Evolutionary conservation across 139 green algal species (phyloP), one percentile per base, ranked within the genome.

Genomic region (Diplosphaera chodatii): DNA sequence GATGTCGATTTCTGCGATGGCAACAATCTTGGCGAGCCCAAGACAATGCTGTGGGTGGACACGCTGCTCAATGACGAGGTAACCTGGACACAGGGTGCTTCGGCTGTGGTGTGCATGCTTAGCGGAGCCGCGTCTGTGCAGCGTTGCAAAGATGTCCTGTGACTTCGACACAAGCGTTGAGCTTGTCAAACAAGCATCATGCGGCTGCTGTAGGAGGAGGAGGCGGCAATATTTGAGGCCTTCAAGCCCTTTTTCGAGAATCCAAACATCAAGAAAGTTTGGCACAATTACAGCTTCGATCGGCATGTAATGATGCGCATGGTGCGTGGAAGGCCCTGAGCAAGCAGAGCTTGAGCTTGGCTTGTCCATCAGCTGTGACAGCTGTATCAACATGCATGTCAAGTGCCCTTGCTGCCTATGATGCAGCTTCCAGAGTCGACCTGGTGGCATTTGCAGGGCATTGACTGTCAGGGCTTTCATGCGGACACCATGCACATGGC

Each of bases 241-340:
- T 96, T 98, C 77, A 81, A 77, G 29, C 62, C 64, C 23, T 98
- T 97, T 74, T 95, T 96, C n/a, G 86, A 91, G 63, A 81, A 89
- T 40, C 22, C 34, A 0, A 40, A 33, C 34, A 79, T 89, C 59
- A 80, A 84, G 41, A 97, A 97, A 83, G 89, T 97, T 40, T 99
- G 95, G 95, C 95, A 99, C 87, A 99, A 99, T 82, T 99, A 98
- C 81, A 85, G 86, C 33, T 99, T 99, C 71, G 95, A 99, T 81
- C 87, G 93, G 1, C 95, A 98, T 80, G 91, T 98, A 34, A 76
- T 99, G 77, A 77, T 85, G 68, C 72, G 69, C 48, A 59, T 59
- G 48, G 48, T 59, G 48, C 13, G 48, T n/a, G 55, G 25, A 32
- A n/a, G n/a, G n/a, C n/a, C n/a, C n/a, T n/a, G n/a, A n/a, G n/a